Evolutionary conservation across 768 basidiomycete species (phyloP).

Genomic region (Lentinula sp.): DNA sequence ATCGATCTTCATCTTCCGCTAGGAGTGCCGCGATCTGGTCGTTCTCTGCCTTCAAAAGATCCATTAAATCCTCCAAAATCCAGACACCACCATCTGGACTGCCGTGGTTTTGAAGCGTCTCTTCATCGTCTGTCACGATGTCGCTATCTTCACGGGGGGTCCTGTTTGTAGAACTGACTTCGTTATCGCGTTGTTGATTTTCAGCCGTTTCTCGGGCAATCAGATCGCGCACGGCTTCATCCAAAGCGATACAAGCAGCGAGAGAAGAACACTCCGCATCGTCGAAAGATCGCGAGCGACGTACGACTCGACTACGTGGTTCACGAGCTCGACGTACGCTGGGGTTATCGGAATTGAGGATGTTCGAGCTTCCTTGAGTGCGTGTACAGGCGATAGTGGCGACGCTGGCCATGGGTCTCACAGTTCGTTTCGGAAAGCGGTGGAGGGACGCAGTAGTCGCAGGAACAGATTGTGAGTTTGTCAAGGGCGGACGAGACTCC

Average conservation of each 20-base stretch:
- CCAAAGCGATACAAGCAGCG: neutral
- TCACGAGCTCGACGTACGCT: neutral
- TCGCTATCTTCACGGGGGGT: neutral
- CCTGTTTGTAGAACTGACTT: neutral
- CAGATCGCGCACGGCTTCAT: neutral
- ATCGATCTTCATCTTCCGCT: neutral
- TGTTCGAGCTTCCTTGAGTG: neutral
- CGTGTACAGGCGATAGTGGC: neutral
- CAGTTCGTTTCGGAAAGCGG: neutral
- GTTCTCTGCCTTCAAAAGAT: neutral
- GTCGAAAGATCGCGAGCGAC: slow-evolving; percentile 1
- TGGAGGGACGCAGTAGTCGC: neutral
- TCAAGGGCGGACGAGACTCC: neutral
- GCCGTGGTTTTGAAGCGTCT: neutral
- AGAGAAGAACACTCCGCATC: neutral
- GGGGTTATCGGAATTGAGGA: neutral
- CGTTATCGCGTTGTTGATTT: neutral
- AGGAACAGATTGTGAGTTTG: neutral
- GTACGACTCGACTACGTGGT: neutral
- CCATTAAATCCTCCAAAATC: neutral
- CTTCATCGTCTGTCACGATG: neutral
- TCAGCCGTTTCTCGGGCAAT: neutral
- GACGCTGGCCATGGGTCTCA: neutral
- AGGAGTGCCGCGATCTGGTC: neutral
- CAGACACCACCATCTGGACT: neutral